These are phyloP conservation scores for Sistotremastrum niveocremeum DNA, from an alignment of 768 basidiomycete genomes.

Conservation along the genomic window DNA sequence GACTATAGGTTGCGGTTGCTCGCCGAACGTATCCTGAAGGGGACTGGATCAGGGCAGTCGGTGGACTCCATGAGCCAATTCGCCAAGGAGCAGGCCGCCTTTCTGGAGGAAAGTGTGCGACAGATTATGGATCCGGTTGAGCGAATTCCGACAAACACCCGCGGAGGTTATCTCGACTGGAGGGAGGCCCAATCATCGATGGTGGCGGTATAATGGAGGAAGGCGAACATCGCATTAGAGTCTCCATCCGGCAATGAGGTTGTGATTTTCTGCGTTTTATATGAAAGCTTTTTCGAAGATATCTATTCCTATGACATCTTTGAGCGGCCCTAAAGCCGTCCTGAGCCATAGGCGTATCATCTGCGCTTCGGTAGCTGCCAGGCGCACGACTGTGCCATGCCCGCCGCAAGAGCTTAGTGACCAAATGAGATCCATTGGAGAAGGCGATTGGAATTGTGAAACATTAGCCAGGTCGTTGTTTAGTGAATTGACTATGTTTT, in stretches of 20 bases:
- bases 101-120: no score
- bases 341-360: slow-evolving; percentile 58
- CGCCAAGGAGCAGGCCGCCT: no score
- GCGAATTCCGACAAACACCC: no score
- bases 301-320: slow-evolving; percentile 46
- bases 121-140: no score
- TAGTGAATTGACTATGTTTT: slow-evolving; percentile 34
- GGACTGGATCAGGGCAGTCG: no score
- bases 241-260: no score
- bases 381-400: slow-evolving; percentile 42
- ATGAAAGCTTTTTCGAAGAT: slow-evolving; percentile 51
- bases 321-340: slow-evolving; percentile 34
- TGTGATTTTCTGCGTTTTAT: slow-evolving; percentile 12
- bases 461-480: slow-evolving; percentile 34
- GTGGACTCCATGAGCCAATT: no score
- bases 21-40: background rate
- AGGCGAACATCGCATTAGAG: no score
- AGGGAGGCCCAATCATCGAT: no score
- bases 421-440: slow-evolving; percentile 65
- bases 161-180: no score
- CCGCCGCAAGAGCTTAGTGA: slow-evolving; percentile 49
- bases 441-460: slow-evolving; percentile 42
- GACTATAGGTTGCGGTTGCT: slow-evolving; percentile 3
- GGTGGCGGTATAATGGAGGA: no score
- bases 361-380: slow-evolving; percentile 69